Evolutionary conservation across 1,139 yeast genomes (phyloP).

Genomic region (Kurtzmaniella quercitrusa): DNA sequence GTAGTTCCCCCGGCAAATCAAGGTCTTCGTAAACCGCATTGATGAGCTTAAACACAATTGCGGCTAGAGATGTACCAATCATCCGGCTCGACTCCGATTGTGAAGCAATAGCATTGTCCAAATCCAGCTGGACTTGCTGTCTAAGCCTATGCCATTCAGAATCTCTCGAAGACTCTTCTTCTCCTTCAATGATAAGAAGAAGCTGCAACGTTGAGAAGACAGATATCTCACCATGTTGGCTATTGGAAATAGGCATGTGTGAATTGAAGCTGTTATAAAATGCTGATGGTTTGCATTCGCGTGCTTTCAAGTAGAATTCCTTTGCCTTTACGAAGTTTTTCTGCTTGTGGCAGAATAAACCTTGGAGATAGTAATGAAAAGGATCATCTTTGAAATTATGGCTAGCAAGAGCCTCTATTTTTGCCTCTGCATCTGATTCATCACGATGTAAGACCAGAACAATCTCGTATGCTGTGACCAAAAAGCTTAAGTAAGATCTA

Average conservation of each 20-base stretch:
- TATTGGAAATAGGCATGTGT: constrained; percentile 10
- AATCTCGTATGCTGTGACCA: constrained; percentile 28
- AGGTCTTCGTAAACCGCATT: neutral
- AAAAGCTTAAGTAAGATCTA: constrained; percentile 20
- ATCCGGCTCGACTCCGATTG: neutral
- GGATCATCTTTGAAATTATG: constrained; percentile 14
- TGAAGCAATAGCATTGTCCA: constrained; percentile 14
- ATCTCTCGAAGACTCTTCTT: constrained; percentile 12
- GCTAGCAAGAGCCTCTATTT: neutral
- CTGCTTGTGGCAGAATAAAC: constrained; percentile 29
- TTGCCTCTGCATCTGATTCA: too few relatives aligned
- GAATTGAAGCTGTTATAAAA: too few relatives aligned
- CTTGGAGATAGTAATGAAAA: constrained; percentile 33
- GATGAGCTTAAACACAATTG: neutral
- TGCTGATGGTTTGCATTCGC: constrained; percentile 6
- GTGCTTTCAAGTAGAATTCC: constrained; percentile 26
- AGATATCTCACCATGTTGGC: constrained; percentile 21
- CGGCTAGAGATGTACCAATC: neutral
- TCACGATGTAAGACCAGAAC: constrained; percentile 12
- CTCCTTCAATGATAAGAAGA: constrained; percentile 22
- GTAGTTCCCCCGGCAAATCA: neutral
- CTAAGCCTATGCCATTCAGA: constrained; percentile 13
- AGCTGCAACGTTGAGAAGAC: constrained; percentile 24
- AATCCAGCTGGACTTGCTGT: constrained; percentile 15
- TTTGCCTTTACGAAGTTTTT: constrained; percentile 35